A percentile compares a stretch with the other conserved stretches of the same genome.
These are phyloP conservation scores for Penicillium sp. DNA, from an alignment of 2,329 filamentous ascomycete species.

Conservation along the genomic window DNA sequence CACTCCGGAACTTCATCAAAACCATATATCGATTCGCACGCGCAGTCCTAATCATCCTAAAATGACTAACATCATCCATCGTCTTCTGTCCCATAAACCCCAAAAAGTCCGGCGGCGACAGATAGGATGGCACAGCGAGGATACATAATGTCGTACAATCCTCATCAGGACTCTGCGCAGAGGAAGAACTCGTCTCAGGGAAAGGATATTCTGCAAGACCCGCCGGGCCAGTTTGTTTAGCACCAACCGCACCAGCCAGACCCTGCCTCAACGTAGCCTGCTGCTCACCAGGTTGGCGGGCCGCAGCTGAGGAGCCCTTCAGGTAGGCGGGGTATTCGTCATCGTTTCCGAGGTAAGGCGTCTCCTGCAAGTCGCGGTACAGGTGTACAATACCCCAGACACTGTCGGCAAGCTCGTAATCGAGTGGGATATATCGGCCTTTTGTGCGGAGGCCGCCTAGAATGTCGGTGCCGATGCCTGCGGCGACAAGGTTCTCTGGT, in stretches of 20 bases:
- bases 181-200: constrained; percentile 15
- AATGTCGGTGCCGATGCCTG: constrained; percentile 51
- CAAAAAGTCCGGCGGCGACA: constrained; percentile 85
- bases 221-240: not conserved
- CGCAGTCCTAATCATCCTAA: constrained; percentile 88
- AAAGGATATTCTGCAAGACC: constrained; percentile 18
- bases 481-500: constrained; percentile 45
- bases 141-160: constrained; percentile 89
- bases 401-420: constrained; percentile 69
- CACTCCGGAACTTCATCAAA: constrained; percentile 85
- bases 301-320: constrained; percentile 39
- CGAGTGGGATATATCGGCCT: constrained; percentile 71
- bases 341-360: constrained; percentile 52
- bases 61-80: constrained; percentile 83
- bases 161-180: constrained; percentile 36
- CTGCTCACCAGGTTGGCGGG: constrained; percentile 28
- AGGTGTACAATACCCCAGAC: constrained; percentile 94
- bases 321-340: constrained; percentile 48
- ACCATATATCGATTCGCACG: constrained; percentile 91
- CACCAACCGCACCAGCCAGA: constrained; percentile 16
- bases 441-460: constrained; percentile 73
- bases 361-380: constrained; percentile 81
- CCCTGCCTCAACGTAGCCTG: constrained; percentile 12
- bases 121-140: constrained; percentile 88
- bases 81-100: constrained; percentile 89